Evolutionary conservation across 768 basidiomycete species (phyloP), one percentile per base, ranked within the genome.

Genomic region (Rubroboletus satanas): DNA sequence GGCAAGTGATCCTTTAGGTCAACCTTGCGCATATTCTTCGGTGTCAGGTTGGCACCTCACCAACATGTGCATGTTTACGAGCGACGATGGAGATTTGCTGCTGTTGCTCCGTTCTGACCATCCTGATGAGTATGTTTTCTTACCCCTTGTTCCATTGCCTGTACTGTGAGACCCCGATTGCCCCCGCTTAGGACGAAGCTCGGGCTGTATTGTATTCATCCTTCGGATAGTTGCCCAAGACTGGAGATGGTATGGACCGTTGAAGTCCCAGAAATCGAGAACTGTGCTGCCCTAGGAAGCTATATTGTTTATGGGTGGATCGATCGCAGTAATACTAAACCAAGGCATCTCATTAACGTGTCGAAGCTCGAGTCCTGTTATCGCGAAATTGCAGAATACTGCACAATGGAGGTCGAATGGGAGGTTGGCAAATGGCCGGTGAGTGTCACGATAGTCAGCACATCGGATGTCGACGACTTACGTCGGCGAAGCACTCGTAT

Each of bases 251-350:
- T 54, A 3, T 51, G 45, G 49, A 28, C 29, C 9, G 1, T n/a
- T 7, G 21, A 26, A 23, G 29, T 33, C 31, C 57, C 41, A 15
- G 17, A 48, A 29, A 35, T 58, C 5, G 54, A 51, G 5, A 29
- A 43, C 4, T 51, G 36, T 28, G 31, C 57, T 37, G 54, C 45
- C 18, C 28, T 36, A 17, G 54, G 57, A 36, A 51, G 17, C 29
- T 58, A 38, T n/a, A 28, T 55, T 37, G 49, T 50, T 21, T 56
- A 56, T 44, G 54, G 57, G 31, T 58, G 57, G 57, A 42, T 46
- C 28, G 45, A 58, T 43, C 45, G 21, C 45, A 32, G 32, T 12
- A 7, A 33, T 33, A 15, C 14, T 1, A 23, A 47, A 38, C 45
- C 41, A 18, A 42, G 33, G 29, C 52, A 56, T 44, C 41, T 48